Evolutionary conservation across 2,329 filamentous ascomycete genomes (phyloP).

Genomic region (Epichloe scottii): DNA sequence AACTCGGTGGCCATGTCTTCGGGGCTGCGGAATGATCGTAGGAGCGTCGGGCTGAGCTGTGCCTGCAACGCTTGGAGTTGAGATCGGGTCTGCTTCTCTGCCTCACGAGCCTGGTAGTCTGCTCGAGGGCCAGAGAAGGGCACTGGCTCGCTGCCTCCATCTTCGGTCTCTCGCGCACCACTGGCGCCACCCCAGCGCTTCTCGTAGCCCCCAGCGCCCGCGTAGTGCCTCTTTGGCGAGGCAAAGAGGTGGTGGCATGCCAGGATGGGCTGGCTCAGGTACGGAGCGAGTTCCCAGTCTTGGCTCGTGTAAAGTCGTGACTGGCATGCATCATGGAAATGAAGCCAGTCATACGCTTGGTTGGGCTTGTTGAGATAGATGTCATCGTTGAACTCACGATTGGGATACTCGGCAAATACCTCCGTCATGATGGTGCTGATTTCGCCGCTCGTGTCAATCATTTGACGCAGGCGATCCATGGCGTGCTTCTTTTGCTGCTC

Average conservation of each 20-base stretch:
- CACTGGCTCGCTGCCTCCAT: constrained; percentile 40
- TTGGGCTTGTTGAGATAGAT: constrained; percentile 79
- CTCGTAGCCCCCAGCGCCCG: constrained; percentile 28
- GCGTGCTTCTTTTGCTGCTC: constrained; percentile 61
- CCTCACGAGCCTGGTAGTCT: constrained; percentile 70
- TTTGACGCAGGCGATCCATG: constrained; percentile 59
- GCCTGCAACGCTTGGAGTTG: constrained; percentile 62
- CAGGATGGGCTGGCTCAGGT: constrained; percentile 74
- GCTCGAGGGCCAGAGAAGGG: constrained; percentile 77
- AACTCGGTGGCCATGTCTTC: constrained; percentile 72
- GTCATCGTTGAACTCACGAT: constrained; percentile 86
- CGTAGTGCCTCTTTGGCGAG: constrained; percentile 44
- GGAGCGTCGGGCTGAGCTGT: constrained; percentile 57
- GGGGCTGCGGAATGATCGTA: constrained; percentile 65
- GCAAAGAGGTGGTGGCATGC: constrained; percentile 90
- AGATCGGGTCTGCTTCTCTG: constrained; percentile 64
- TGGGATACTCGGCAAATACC: constrained; percentile 76
- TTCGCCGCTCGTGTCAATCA: constrained; percentile 70
- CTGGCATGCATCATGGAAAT: constrained; percentile 81
- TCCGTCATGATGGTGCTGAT: constrained; percentile 69
- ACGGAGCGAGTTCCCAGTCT: constrained; percentile 84
- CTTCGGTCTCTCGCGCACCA: constrained; percentile 25
- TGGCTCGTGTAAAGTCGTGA: constrained; percentile 69
- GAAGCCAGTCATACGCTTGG: constrained; percentile 82
- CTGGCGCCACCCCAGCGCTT: constrained; percentile 25